These are phyloP conservation scores for Elsinoe perseae DNA, from an alignment of 2,329 filamentous ascomycete species.

Conservation along the genomic window DNA sequence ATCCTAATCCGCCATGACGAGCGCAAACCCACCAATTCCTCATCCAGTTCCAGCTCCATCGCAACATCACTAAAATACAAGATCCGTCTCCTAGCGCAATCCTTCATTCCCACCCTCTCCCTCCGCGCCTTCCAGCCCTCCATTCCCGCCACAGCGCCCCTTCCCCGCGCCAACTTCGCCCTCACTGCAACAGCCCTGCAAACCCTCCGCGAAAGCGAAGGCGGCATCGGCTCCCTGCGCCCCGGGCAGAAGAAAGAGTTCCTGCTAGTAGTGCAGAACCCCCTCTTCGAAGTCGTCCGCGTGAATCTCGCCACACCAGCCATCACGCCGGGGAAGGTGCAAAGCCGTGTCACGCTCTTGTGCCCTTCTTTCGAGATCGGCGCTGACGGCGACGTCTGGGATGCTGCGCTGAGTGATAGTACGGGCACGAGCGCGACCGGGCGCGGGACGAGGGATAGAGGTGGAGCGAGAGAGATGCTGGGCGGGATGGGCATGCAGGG, in stretches of 20 bases:
- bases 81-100: constrained; percentile 76
- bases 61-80: constrained; percentile 56
- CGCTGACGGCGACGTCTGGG: constrained; percentile 88
- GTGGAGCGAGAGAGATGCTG: neutral
- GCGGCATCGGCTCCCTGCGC: constrained; percentile 22
- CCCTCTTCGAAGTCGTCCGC: constrained; percentile 82
- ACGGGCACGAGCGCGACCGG: constrained; percentile 32
- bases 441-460: constrained; percentile 2
- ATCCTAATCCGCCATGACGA: constrained; percentile 91
- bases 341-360: constrained; percentile 77
- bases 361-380: constrained; percentile 93
- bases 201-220: constrained; percentile 24
- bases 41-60: neutral
- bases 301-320: constrained; percentile 81
- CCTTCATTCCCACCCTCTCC: constrained; percentile 76
- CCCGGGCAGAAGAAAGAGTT: constrained; percentile 59
- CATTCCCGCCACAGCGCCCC: constrained; percentile 47
- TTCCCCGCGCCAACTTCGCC: constrained; percentile 38
- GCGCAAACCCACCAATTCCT: constrained; percentile 58
- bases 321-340: constrained; percentile 66
- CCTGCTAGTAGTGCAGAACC: constrained; percentile 84
- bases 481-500: neutral
- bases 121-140: constrained; percentile 54
- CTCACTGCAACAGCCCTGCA: constrained; percentile 24
- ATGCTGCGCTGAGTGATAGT: constrained; percentile 61